Evolutionary conservation across 495 filamentous ascomycete species (phyloP).

Genomic region (Evernia prunastri): DNA sequence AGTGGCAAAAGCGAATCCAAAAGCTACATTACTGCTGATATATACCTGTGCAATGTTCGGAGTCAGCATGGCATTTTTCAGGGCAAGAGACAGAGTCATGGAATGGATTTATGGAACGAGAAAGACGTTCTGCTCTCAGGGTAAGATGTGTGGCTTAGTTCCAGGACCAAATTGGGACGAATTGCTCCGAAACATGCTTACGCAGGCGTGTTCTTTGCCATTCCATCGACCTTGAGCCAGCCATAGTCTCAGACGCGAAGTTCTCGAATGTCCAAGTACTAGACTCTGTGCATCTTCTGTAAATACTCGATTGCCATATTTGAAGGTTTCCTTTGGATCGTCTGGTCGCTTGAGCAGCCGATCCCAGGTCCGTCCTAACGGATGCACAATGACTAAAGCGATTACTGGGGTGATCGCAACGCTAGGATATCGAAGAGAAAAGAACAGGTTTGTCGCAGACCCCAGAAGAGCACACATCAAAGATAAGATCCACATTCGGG

Average conservation of each 20-base stretch:
- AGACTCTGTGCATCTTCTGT: neutral
- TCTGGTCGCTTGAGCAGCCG: conserved; percentile 52
- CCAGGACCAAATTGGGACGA: neutral
- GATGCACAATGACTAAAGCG: conserved; percentile 73
- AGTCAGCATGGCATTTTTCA: neutral
- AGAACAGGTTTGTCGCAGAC: conserved; percentile 77
- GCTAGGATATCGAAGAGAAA: conserved; percentile 77
- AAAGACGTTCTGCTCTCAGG: neutral
- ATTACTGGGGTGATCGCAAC: conserved; percentile 82
- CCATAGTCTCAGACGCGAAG: conserved; percentile 49
- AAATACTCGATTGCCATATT: conserved; percentile 39
- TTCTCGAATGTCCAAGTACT: neutral
- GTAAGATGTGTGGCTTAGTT: neutral
- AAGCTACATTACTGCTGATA: conserved; percentile 85
- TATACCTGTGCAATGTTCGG: conserved; percentile 40
- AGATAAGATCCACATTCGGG: conserved; percentile 79
- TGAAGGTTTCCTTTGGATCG: conserved; percentile 56
- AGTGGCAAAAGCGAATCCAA: conserved; percentile 74
- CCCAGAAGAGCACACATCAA: conserved; percentile 72
- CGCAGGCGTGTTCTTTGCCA: conserved; percentile 78
- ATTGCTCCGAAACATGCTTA: neutral
- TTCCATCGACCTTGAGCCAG: conserved; percentile 77
- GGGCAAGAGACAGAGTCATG: neutral
- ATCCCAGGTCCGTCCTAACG: conserved; percentile 74
- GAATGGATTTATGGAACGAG: neutral